phyloP scores from a whole-genome alignment of 2,329 filamentous ascomycete genomes.

The Fusarium pseudoanthophilum region DNA sequence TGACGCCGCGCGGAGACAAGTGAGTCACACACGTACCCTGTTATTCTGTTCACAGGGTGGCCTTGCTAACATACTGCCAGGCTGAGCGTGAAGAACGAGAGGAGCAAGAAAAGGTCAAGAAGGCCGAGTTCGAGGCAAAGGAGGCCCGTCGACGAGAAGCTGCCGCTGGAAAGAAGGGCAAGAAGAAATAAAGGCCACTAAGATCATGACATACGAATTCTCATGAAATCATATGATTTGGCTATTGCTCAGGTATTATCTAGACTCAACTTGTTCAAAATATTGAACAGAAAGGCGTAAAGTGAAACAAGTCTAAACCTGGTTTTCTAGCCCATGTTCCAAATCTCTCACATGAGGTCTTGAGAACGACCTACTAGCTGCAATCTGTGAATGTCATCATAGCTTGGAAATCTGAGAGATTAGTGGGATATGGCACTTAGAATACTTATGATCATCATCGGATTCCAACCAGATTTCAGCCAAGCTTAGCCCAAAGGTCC shows the following conservation, averaged over 20 bases:
- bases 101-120: conserved; percentile 60
- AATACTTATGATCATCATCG: background rate
- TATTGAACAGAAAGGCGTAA: background rate
- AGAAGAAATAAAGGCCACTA: conserved; percentile 54
- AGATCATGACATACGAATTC: conserved; percentile 1
- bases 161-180: conserved; percentile 60
- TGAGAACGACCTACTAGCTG: background rate
- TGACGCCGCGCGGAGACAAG: conserved; percentile 84
- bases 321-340: background rate
- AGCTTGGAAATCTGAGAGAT: background rate
- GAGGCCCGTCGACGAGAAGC: conserved; percentile 65
- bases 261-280: background rate
- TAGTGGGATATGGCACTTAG: background rate
- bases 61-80: conserved; percentile 49
- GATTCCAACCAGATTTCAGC: background rate
- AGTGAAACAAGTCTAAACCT: background rate
- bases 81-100: conserved; percentile 69
- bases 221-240: background rate
- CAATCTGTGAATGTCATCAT: background rate
- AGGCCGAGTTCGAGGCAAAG: conserved; percentile 63
- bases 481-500: background rate
- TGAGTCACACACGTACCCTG: conserved; percentile 48
- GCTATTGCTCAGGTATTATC: background rate
- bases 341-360: background rate
- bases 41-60: no score